A percentile compares a stretch with the other conserved stretches of the same genome.
Conservation (phyloP, 1,139 yeast genomes). For the Diutina ranongensis region DNA sequence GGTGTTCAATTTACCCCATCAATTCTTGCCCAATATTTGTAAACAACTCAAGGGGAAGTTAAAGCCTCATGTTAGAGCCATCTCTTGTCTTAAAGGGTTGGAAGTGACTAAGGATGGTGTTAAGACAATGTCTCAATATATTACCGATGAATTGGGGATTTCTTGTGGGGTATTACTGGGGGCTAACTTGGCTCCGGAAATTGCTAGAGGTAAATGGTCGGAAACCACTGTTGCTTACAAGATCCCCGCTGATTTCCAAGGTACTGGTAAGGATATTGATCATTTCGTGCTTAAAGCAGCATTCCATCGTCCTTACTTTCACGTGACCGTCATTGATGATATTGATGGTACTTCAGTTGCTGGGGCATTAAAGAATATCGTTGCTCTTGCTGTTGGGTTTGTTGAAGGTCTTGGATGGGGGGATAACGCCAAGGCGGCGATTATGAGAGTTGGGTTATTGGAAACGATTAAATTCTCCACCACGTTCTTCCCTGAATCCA, state of each 20-base stretch:
- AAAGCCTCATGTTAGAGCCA: constrained; percentile 60
- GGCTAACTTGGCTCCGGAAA: constrained; percentile 92
- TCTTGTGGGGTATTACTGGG: constrained; percentile 93
- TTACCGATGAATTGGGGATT: constrained; percentile 66
- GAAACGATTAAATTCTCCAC: constrained; percentile 68
- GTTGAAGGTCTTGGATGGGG: constrained; percentile 98
- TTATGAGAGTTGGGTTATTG: constrained; percentile 84
- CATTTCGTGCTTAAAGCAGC: constrained; percentile 54
- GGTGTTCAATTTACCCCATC: constrained; percentile 90
- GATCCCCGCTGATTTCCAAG: constrained; percentile 56
- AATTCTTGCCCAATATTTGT: constrained; percentile 67
- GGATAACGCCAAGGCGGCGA: constrained; percentile 91
- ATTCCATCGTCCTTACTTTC: constrained; percentile 94
- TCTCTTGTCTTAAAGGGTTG: constrained; percentile 88
- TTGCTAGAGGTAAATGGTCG: constrained; percentile 85
- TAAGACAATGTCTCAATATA: constrained; percentile 62
- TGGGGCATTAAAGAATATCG: constrained; percentile 90
- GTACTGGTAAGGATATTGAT: constrained; percentile 66
- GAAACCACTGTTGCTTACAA: constrained; percentile 92
- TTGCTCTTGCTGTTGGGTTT: constrained; percentile 88
- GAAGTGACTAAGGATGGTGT: constrained; percentile 76
- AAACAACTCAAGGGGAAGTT: constrained; percentile 68
- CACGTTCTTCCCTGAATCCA: constrained; percentile 19
- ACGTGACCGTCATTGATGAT: constrained; percentile 78
- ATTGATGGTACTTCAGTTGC: constrained; percentile 91